Conservation (phyloP, 345 rosid species). For the Eucalyptus polybractea region DNA sequence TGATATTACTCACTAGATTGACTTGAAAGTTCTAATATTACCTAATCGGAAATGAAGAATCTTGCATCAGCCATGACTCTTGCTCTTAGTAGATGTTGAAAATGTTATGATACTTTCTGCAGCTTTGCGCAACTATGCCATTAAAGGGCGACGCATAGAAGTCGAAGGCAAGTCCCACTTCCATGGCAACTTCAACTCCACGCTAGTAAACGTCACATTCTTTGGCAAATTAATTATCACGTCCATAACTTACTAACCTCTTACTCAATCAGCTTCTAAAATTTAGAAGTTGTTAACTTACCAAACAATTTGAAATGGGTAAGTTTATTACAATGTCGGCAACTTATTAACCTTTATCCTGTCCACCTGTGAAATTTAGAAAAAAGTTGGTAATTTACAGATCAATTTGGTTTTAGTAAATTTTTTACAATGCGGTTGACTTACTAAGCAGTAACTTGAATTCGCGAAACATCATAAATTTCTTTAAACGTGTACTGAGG, state of each 20-base stretch:
- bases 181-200: too few species aligned
- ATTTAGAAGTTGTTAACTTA: background rate
- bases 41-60: too few species aligned
- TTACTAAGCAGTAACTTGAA: background rate
- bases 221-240: background rate
- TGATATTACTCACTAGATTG: too few species aligned
- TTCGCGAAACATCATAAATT: background rate
- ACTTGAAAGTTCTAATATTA: too few species aligned
- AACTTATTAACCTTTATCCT: background rate
- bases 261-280: background rate
- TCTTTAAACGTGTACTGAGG: fast-evolving
- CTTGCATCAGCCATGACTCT: too few species aligned
- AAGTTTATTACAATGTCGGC: background rate
- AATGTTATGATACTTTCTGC: too few species aligned
- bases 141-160: too few species aligned
- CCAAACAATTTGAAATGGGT: background rate
- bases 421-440: background rate
- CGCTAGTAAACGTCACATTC: too few species aligned
- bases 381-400: fast-evolving
- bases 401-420: background rate
- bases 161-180: too few species aligned
- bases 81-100: too few species aligned
- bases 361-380: background rate
- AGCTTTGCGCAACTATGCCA: too few species aligned
- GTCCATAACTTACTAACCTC: background rate